A percentile compares a stretch with the other conserved stretches of the same genome.
These are phyloP conservation scores for Torulaspora pretoriensis DNA, from an alignment of 1,139 yeast genomes.

Conservation along the genomic window DNA sequence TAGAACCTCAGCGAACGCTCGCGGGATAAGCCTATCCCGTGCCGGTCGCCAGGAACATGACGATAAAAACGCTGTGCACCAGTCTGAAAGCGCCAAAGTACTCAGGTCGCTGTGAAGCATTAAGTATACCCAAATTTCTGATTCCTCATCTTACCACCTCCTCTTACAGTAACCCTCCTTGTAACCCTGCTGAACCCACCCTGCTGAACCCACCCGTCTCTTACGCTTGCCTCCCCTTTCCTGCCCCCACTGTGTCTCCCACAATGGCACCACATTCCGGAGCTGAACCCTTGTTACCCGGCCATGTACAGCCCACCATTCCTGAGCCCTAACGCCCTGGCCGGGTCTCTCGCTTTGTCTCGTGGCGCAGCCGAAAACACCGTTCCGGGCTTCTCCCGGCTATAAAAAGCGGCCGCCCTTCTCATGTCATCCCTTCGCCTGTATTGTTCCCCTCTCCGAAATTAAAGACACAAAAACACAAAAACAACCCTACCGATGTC, in stretches of 20 bases:
- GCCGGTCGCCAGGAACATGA: slow-evolving; percentile 22
- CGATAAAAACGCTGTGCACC: slow-evolving; percentile 40
- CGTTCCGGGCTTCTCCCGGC: neutral
- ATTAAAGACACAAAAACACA: slow-evolving; percentile 4
- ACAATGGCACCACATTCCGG: neutral
- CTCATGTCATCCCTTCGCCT: neutral
- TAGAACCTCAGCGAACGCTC: neutral
- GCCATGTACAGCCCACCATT: neutral
- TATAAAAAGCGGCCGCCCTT: slow-evolving; percentile 2
- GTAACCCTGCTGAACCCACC: too few species aligned
- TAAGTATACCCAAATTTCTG: slow-evolving; percentile 40
- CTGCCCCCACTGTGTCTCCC: neutral
- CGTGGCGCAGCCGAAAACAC: slow-evolving; percentile 1
- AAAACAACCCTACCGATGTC: slow-evolving; percentile 12
- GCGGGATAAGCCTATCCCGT: neutral
- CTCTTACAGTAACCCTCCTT: neutral
- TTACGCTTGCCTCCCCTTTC: too few species aligned
- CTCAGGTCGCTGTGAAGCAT: slow-evolving; percentile 35
- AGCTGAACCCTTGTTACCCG: neutral
- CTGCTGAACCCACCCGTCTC: too few species aligned
- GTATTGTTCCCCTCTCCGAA: neutral
- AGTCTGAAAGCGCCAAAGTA: slow-evolving; percentile 34
- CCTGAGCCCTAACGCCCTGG: neutral
- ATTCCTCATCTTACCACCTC: slow-evolving; percentile 17
- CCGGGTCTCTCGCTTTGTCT: neutral